Conservation (phyloP, 2,329 filamentous ascomycete species). For the Microsporum ferrugineum region DNA sequence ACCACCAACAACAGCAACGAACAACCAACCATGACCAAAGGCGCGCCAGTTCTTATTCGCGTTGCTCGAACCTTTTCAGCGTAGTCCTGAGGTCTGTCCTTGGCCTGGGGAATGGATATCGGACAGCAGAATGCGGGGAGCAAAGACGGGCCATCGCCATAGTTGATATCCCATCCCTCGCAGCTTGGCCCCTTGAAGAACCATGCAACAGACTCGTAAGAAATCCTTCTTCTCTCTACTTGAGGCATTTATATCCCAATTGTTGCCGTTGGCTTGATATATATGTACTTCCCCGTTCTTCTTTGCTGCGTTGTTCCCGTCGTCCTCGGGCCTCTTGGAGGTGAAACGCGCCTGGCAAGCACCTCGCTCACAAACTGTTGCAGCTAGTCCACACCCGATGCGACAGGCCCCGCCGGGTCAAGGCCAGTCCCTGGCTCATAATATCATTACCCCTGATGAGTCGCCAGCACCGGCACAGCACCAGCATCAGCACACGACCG, state of each 20-base stretch:
- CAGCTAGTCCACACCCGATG: slow-evolving; percentile 29
- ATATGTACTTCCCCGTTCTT: background rate
- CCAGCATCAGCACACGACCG: slow-evolving; percentile 20
- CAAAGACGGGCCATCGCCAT: background rate
- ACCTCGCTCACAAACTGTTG: background rate
- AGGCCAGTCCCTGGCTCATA: slow-evolving; percentile 30
- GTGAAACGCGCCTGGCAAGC: background rate
- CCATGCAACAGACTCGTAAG: slow-evolving; percentile 12
- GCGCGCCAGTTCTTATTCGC: background rate
- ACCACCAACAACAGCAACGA: background rate
- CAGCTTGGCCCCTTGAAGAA: slow-evolving; percentile 6
- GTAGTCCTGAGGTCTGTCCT: background rate
- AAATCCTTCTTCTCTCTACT: background rate
- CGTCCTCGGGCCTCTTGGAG: slow-evolving; percentile 13
- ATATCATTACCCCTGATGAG: slow-evolving; percentile 28
- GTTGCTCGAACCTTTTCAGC: background rate
- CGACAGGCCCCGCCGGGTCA: slow-evolving; percentile 25
- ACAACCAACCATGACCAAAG: background rate
- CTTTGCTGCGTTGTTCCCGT: background rate
- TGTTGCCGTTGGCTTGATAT: background rate
- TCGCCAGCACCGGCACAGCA: slow-evolving; percentile 18
- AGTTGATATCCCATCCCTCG: background rate
- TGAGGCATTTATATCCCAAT: background rate
- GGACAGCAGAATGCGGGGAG: background rate
- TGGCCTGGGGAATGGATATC: background rate